Conservation (phyloP, 441 rosid genomes). For the Pelargonium hybrid region DNA sequence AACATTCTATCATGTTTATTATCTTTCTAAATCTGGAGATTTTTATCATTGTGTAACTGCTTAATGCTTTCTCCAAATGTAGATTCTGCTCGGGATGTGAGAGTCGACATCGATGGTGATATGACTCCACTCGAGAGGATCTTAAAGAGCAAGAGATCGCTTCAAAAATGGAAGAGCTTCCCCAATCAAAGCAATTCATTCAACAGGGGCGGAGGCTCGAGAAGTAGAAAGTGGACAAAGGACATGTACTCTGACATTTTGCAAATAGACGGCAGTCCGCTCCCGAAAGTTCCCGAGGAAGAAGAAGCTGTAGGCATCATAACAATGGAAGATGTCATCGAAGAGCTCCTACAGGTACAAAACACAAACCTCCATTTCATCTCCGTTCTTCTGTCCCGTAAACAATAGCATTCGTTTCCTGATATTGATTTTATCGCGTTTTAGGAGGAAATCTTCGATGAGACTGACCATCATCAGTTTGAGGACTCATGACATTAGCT, state of each 20-base stretch:
- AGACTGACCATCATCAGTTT: slow-evolving; percentile 78
- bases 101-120: slow-evolving; percentile 50
- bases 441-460: slow-evolving; percentile 94
- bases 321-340: slow-evolving; percentile 97
- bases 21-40: no score
- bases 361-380: not conserved
- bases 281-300: slow-evolving; percentile 58
- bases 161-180: slow-evolving; percentile 80
- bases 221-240: slow-evolving; percentile 69
- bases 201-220: slow-evolving; percentile 26
- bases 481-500: slow-evolving; percentile 44
- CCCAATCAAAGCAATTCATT: slow-evolving; percentile 35
- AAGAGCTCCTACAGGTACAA: slow-evolving; percentile 81
- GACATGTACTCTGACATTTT: slow-evolving; percentile 59
- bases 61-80: not conserved
- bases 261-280: slow-evolving; percentile 46
- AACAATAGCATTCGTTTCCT: not conserved
- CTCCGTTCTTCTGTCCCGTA: not conserved
- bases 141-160: slow-evolving; percentile 46
- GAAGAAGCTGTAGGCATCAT: slow-evolving; percentile 84
- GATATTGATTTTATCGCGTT: not conserved
- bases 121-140: slow-evolving; percentile 42
- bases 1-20: no score
- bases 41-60: not conserved
- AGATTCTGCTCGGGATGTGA: slow-evolving; percentile 44